Percentiles rank a stretch among this genome's conserved stretches.
These are phyloP conservation scores for Priceomyces haplophilus DNA, from an alignment of 805 yeast genomes.

Conservation along the genomic window DNA sequence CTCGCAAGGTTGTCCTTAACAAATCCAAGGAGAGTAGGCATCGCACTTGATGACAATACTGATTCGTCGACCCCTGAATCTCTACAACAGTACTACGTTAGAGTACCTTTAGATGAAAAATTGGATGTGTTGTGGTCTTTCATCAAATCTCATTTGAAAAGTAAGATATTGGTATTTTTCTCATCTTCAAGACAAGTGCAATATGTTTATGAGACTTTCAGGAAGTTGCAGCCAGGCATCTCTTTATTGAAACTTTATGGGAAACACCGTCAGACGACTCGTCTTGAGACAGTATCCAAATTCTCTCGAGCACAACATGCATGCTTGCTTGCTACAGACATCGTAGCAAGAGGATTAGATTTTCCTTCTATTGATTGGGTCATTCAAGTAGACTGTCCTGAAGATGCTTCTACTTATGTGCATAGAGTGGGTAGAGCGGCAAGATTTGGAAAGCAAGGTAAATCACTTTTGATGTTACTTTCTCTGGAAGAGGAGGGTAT, in stretches of 20 bases:
- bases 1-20: constrained; percentile 75
- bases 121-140: constrained; percentile 84
- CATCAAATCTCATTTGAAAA: constrained; percentile 74
- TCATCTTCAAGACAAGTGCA: constrained; percentile 91
- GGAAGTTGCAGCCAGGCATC: constrained; percentile 89
- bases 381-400: constrained; percentile 89
- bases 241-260: constrained; percentile 84
- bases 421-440: constrained; percentile 92
- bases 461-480: constrained; percentile 75
- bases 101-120: constrained; percentile 72
- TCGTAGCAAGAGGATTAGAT: constrained; percentile 89
- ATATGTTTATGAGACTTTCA: constrained; percentile 79
- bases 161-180: constrained; percentile 77
- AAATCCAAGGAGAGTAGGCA: constrained; percentile 50
- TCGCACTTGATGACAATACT: constrained; percentile 41
- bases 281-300: constrained; percentile 77
- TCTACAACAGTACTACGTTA: constrained; percentile 78
- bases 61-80: constrained; percentile 76
- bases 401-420: constrained; percentile 82
- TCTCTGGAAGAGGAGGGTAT: constrained; percentile 82
- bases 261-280: constrained; percentile 83
- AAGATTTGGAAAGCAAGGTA: constrained; percentile 80
- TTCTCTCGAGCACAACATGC: constrained; percentile 76
- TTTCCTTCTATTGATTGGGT: constrained; percentile 95
- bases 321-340: constrained; percentile 85